Conservation (phyloP, 2,329 filamentous ascomycete species). For the Ramularia collo-cygni region DNA sequence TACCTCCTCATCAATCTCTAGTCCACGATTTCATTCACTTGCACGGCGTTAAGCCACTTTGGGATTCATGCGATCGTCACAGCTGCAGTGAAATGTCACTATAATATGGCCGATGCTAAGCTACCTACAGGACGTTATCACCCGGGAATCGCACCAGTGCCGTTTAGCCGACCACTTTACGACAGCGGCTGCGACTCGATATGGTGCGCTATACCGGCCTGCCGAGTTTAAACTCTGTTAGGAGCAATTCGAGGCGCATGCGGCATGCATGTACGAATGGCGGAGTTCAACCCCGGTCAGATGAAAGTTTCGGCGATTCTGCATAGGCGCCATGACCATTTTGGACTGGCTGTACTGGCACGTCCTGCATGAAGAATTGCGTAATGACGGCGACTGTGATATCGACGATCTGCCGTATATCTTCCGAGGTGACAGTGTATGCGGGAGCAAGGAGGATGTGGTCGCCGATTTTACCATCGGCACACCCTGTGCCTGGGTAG, state of each 20-base stretch:
- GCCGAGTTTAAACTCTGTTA: too few species aligned
- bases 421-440: slow-evolving; percentile 54
- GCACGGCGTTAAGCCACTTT: background rate
- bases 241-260: too few species aligned
- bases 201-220: too few species aligned
- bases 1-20: too few species aligned
- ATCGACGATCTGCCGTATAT: slow-evolving; percentile 51
- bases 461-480: slow-evolving; percentile 55
- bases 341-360: background rate
- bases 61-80: background rate
- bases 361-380: slow-evolving; percentile 35
- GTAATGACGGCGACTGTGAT: slow-evolving; percentile 46
- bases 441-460: slow-evolving; percentile 64
- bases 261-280: too few species aligned
- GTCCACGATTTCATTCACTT: background rate
- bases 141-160: too few species aligned
- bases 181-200: too few species aligned
- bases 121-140: too few species aligned
- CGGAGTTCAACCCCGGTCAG: too few species aligned
- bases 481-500: slow-evolving; percentile 58
- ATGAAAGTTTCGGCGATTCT: too few species aligned
- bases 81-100: background rate
- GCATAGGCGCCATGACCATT: too few species aligned
- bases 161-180: too few species aligned
- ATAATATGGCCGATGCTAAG: background rate